Evolutionary conservation across 352 stramenopile genomes (phyloP).

Genomic region (Pythium dissotocum): DNA sequence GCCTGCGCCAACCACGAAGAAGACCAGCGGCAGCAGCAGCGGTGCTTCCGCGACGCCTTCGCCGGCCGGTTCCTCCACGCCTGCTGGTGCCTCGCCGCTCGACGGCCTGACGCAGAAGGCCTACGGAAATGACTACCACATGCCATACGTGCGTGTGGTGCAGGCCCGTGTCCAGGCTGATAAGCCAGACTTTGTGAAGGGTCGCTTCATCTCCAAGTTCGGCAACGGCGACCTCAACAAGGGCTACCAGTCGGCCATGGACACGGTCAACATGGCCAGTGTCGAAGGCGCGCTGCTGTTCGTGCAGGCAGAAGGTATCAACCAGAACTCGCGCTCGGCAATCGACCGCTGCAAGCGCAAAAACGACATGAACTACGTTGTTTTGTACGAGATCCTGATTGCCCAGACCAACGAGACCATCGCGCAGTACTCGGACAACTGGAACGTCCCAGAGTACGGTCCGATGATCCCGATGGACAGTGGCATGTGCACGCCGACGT

Average conservation of each 20-base stretch:
- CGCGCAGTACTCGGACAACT: constrained; percentile 28
- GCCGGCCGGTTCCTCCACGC: too few relatives aligned
- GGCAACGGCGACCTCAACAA: constrained; percentile 5
- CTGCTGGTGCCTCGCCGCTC: neutral
- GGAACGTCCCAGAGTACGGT: constrained; percentile 28
- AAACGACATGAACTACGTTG: constrained; percentile 43
- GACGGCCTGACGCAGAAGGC: neutral
- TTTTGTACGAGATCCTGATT: constrained; percentile 42
- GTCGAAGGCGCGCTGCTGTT: constrained; percentile 32
- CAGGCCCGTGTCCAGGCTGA: constrained; percentile 73
- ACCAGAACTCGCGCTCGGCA: constrained; percentile 18
- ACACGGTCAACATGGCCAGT: constrained; percentile 35
- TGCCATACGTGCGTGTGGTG: constrained; percentile 50
- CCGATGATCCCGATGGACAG: constrained; percentile 27
- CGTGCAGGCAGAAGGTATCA: constrained; percentile 33
- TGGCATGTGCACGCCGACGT: constrained; percentile 24
- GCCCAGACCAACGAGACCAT: constrained; percentile 34
- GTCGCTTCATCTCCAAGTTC: constrained; percentile 57
- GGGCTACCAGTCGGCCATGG: constrained; percentile 21
- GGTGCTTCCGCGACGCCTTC: too few relatives aligned
- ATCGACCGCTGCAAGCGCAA: constrained; percentile 35
- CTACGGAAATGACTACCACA: constrained; percentile 48
- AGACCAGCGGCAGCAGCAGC: neutral
- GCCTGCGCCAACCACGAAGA: constrained; percentile 2
- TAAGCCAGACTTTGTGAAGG: constrained; percentile 47